Conservation (phyloP, 805 yeast species). For the Saccharomycopsis sp. region DNA sequence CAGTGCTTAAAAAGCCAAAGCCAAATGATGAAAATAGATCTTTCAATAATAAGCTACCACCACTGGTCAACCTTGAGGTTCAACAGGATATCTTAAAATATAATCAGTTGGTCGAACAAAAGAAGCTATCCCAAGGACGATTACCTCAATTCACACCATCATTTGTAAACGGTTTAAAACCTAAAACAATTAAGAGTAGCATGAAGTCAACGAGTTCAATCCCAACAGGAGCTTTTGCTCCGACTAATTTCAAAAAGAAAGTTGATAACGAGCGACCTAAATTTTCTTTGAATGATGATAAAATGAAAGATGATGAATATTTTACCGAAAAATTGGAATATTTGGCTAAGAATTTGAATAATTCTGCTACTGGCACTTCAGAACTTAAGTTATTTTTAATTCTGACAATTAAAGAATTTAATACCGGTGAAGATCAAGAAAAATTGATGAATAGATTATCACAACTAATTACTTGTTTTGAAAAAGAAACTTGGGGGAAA, state of each 20-base stretch:
- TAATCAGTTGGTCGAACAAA: slow-evolving; percentile 3
- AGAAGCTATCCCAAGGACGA: neutral
- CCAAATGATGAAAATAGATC: neutral
- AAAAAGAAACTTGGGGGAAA: slow-evolving; percentile 17
- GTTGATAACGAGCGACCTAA: neutral
- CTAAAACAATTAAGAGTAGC: slow-evolving; percentile 2
- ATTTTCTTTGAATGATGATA: neutral
- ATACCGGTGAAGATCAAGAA: slow-evolving; percentile 5
- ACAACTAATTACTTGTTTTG: slow-evolving; percentile 16
- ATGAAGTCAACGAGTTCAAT: slow-evolving; percentile 11
- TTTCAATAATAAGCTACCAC: neutral
- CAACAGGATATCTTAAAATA: slow-evolving; percentile 2
- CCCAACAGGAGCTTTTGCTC: slow-evolving; percentile 20
- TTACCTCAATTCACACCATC: neutral
- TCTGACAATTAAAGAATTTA: slow-evolving; percentile 8
- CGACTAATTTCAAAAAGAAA: slow-evolving; percentile 11
- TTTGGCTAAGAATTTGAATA: slow-evolving; percentile 5
- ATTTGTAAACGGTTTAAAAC: neutral
- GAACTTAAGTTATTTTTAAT: slow-evolving; percentile 17
- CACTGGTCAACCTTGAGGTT: neutral
- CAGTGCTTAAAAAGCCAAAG: neutral
- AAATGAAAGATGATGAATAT: slow-evolving; percentile 4
- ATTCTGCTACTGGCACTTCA: slow-evolving; percentile 5
- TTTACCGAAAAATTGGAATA: slow-evolving; percentile 8
- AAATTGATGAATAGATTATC: slow-evolving; percentile 18